Conservation (phyloP, 495 filamentous ascomycete genomes). For the Podospora appendiculata region DNA sequence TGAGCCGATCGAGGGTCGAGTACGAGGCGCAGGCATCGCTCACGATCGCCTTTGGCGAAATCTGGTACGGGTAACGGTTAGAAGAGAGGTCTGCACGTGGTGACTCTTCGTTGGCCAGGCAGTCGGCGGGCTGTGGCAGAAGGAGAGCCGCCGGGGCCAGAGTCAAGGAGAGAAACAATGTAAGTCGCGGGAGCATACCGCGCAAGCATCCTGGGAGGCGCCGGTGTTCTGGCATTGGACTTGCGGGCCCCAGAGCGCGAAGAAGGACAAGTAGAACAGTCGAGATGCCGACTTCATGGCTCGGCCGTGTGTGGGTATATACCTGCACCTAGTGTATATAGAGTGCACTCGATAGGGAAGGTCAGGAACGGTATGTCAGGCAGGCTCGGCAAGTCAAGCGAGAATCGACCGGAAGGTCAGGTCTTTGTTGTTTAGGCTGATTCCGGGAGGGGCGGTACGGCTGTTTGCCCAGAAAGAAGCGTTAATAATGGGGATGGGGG, state of each 20-base stretch:
- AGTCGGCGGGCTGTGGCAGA: too few species aligned
- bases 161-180: slow-evolving; percentile 16
- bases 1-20: slow-evolving; percentile 76
- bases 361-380: too few species aligned
- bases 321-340: neutral
- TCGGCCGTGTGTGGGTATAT: too few species aligned
- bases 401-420: too few species aligned
- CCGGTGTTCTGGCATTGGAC: slow-evolving; percentile 29
- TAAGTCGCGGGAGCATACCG: slow-evolving; percentile 31
- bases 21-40: slow-evolving; percentile 94
- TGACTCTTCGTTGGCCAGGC: too few species aligned
- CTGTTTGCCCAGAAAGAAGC: too few species aligned
- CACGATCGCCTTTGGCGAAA: slow-evolving; percentile 48
- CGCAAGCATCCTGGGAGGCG: slow-evolving; percentile 33
- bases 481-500: too few species aligned
- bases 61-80: slow-evolving; percentile 38
- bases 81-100: slow-evolving; percentile 8
- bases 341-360: too few species aligned
- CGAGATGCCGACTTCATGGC: slow-evolving; percentile 60
- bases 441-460: too few species aligned
- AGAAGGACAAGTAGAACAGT: slow-evolving; percentile 69
- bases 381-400: too few species aligned
- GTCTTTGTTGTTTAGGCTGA: too few species aligned
- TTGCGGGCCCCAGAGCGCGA: slow-evolving; percentile 57
- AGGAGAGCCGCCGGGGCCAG: neutral